phyloP scores from a whole-genome alignment of 1,284 basidiomycete genomes.

The Cutaneotrichosporon sp. region DNA sequence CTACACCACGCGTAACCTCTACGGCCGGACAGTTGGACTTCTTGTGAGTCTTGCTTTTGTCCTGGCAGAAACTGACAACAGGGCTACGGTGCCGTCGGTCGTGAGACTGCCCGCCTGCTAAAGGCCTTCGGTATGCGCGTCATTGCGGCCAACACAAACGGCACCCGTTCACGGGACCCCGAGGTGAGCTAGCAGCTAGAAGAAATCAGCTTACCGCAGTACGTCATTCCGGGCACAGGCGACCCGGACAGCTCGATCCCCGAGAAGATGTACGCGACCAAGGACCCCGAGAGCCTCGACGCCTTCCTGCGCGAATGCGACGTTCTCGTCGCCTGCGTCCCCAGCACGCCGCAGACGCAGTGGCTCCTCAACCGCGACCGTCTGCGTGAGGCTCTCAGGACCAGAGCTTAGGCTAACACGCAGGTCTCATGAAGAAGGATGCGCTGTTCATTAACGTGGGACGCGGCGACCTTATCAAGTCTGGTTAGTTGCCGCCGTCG shows the following conservation, averaged over 20 bases:
- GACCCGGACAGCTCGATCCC: conserved; percentile 43
- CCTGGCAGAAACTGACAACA: conserved; percentile 1
- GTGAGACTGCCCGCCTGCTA: conserved; percentile 42
- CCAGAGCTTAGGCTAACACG: background rate
- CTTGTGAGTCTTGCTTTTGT: conserved; percentile 24
- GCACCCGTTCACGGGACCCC: conserved; percentile 31
- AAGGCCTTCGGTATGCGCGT: conserved; percentile 38
- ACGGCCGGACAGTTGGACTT: conserved; percentile 40
- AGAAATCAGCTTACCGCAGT: conserved; percentile 10
- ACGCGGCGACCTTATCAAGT: conserved; percentile 36
- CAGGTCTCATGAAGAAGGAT: conserved; percentile 30
- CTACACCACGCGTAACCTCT: conserved; percentile 30
- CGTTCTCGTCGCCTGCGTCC: conserved; percentile 41
- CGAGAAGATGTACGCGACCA: conserved; percentile 39
- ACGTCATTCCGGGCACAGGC: conserved; percentile 40
- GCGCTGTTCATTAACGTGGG: conserved; percentile 45
- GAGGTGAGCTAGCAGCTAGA: conserved; percentile 29
- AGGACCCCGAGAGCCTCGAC: conserved; percentile 31
- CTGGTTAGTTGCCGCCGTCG: conserved; percentile 23
- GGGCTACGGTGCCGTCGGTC: conserved; percentile 38
- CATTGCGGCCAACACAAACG: conserved; percentile 45
- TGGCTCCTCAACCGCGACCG: conserved; percentile 37
- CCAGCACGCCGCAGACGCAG: conserved; percentile 36
- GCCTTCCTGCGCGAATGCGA: conserved; percentile 40
- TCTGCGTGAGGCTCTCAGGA: conserved; percentile 28